phyloP scores from a whole-genome alignment of 176 grass and related monocot species.

The Cenchrus fungigraminus region DNA sequence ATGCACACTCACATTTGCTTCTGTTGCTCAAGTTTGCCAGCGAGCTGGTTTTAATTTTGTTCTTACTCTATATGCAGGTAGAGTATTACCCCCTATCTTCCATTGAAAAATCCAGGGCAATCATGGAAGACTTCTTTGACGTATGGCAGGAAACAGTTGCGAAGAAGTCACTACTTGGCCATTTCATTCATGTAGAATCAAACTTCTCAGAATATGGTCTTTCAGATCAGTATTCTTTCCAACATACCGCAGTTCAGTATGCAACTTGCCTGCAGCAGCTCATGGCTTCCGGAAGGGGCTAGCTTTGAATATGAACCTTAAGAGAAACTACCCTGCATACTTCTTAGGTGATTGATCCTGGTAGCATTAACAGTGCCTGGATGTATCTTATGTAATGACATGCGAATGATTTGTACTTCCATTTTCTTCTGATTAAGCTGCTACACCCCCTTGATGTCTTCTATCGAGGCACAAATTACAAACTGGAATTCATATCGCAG shows the following conservation, averaged over 20 bases:
- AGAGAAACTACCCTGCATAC: constrained; percentile 10
- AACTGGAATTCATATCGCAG: neutral
- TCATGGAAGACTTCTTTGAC: constrained; percentile 94
- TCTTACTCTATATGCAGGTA: constrained; percentile 59
- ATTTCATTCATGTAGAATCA: constrained; percentile 73
- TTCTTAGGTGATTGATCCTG: neutral
- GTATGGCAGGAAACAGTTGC: constrained; percentile 78
- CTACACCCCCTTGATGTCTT: neutral
- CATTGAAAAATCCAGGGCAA: constrained; percentile 73
- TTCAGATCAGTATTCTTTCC: constrained; percentile 73
- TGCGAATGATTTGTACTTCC: neutral
- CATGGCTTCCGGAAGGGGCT: constrained; percentile 61
- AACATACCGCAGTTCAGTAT: constrained; percentile 81
- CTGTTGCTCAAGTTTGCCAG: neutral
- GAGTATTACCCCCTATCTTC: constrained; percentile 87
- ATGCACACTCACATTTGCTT: constrained; percentile 7
- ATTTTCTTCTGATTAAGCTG: neutral
- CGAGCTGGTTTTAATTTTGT: constrained; percentile 28
- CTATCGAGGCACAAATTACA: neutral
- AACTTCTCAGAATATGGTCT: constrained; percentile 81
- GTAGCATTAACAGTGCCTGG: neutral
- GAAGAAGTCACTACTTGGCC: constrained; percentile 74
- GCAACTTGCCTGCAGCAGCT: constrained; percentile 76
- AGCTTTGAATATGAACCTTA: neutral
- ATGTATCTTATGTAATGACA: constrained; percentile 13